phyloP scores from a whole-genome alignment of 768 basidiomycete species.

The Panus rudis region DNA sequence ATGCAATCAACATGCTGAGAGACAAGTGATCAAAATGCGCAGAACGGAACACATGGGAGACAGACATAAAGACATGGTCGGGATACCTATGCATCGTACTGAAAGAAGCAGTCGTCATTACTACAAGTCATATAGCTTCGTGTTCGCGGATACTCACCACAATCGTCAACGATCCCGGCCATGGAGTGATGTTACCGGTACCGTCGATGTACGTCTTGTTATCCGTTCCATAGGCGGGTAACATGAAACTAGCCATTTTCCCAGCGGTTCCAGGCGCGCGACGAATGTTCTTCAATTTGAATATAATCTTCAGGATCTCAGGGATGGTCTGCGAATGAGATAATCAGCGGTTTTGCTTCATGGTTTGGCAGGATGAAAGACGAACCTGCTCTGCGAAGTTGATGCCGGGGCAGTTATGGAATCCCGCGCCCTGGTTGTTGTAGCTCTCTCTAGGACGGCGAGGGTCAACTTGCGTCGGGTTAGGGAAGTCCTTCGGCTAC shows the following conservation, averaged over 20 bases:
- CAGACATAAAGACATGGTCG: no score
- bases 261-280: conserved; percentile 41
- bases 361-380: no score
- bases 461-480: conserved; percentile 34
- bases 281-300: conserved; percentile 36
- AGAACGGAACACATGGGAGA: no score
- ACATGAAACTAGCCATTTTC: conserved; percentile 26
- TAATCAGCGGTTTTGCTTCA: no score
- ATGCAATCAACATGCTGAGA: no score
- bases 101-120: no score
- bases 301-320: conserved; percentile 40
- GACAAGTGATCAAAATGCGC: no score
- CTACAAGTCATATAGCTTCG: no score
- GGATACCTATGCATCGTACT: no score
- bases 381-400: conserved; percentile 29
- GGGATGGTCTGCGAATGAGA: conserved; percentile 25
- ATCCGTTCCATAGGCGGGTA: conserved; percentile 28
- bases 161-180: conserved; percentile 14
- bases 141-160: conserved; percentile 14
- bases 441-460: conserved; percentile 27
- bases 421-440: conserved; percentile 27
- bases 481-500: conserved; percentile 36
- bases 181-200: conserved; percentile 13
- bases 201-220: conserved; percentile 20
- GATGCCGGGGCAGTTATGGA: conserved; percentile 35